Evolutionary conservation across 2,329 filamentous ascomycete genomes (phyloP).

Genomic region (Diaporthe ilicicola): DNA sequence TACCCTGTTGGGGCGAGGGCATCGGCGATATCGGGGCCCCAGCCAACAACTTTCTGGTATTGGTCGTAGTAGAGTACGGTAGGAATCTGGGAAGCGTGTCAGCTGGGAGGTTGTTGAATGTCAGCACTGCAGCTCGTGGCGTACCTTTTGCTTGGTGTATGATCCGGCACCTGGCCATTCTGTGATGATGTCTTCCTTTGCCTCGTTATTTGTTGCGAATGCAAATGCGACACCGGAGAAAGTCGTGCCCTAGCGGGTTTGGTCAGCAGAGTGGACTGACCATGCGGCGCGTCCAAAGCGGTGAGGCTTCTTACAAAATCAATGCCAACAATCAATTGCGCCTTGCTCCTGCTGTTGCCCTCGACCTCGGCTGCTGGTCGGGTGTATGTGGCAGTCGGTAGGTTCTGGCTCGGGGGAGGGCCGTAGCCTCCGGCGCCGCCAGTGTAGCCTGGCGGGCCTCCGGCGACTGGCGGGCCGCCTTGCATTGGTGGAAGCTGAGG

Average conservation of each 20-base stretch:
- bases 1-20: constrained; percentile 96
- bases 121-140: constrained; percentile 28
- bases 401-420: constrained; percentile 42
- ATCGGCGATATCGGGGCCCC: constrained; percentile 98
- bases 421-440: constrained; percentile 55
- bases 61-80: constrained; percentile 99
- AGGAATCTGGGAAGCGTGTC: constrained; percentile 73
- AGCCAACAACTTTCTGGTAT: constrained; percentile 99
- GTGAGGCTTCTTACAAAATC: constrained; percentile 78
- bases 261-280: constrained; percentile 18
- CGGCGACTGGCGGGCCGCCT: constrained; percentile 51
- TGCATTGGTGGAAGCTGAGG: constrained; percentile 57
- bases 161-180: constrained; percentile 99
- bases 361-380: constrained; percentile 77
- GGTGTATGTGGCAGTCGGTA: constrained; percentile 51
- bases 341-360: constrained; percentile 88
- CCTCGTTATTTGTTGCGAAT: constrained; percentile 96
- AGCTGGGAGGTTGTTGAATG: background rate
- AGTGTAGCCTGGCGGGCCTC: constrained; percentile 56
- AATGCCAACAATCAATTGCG: constrained; percentile 97
- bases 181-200: constrained; percentile 98
- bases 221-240: constrained; percentile 98
- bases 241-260: constrained; percentile 78
- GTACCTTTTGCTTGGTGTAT: constrained; percentile 97
- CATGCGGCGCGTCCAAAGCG: background rate